Evolutionary conservation across 148 eudicot genomes (phyloP).

Genomic region (Salicornia ramosissima): DNA sequence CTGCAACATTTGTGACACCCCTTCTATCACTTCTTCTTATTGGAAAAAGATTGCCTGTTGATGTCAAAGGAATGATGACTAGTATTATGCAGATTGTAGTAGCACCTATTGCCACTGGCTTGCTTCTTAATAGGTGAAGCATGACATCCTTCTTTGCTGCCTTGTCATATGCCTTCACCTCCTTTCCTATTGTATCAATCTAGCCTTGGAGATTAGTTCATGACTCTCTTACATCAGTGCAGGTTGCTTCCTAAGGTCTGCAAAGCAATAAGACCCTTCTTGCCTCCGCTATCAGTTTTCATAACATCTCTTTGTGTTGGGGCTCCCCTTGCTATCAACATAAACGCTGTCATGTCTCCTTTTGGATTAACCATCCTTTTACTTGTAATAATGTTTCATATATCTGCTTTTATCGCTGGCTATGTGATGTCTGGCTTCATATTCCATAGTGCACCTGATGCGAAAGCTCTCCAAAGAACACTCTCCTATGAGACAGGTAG

Average conservation of each 20-base stretch:
- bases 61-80: slow-evolving; percentile 89
- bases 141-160: neutral
- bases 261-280: slow-evolving; percentile 64
- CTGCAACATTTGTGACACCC: slow-evolving; percentile 88
- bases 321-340: slow-evolving; percentile 91
- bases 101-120: slow-evolving; percentile 73
- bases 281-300: slow-evolving; percentile 83
- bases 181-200: neutral
- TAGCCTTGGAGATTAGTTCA: slow-evolving; percentile 2
- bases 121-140: slow-evolving; percentile 76
- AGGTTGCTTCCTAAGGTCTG: slow-evolving; percentile 70
- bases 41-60: slow-evolving; percentile 88
- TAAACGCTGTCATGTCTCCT: slow-evolving; percentile 77
- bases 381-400: slow-evolving; percentile 66
- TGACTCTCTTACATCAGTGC: slow-evolving; percentile 18
- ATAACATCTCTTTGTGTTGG: slow-evolving; percentile 96
- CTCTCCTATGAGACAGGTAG: slow-evolving; percentile 85
- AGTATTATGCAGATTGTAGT: slow-evolving; percentile 88
- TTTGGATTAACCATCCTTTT: slow-evolving; percentile 68
- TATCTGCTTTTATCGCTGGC: slow-evolving; percentile 74
- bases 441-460: slow-evolving; percentile 57
- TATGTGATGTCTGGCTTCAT: slow-evolving; percentile 58
- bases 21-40: slow-evolving; percentile 75
- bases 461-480: slow-evolving; percentile 87
- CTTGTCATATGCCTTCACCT: neutral